Conservation (phyloP, 495 filamentous ascomycete genomes). For the Aspergillus kassunensis region DNA sequence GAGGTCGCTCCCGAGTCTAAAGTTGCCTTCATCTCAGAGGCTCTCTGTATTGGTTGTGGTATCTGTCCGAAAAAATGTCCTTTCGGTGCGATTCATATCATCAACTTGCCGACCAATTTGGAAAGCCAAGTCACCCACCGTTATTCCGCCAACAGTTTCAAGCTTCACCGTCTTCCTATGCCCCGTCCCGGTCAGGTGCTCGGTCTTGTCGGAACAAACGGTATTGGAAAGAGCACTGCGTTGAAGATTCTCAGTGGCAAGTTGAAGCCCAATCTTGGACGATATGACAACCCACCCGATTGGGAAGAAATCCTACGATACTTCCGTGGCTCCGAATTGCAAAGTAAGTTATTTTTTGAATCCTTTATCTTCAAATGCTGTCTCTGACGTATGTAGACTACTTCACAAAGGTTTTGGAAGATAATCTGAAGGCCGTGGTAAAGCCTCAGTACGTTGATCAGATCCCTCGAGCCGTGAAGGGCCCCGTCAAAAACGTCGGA, state of each 20-base stretch:
- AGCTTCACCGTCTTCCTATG: conserved; percentile 93
- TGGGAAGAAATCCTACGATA: conserved; percentile 99
- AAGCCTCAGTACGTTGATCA: conserved; percentile 99
- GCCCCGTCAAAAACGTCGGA: conserved; percentile 69
- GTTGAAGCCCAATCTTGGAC: conserved; percentile 93
- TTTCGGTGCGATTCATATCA: conserved; percentile 98
- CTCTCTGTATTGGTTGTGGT: conserved; percentile 94
- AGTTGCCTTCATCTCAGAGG: conserved; percentile 96
- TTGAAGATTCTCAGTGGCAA: conserved; percentile 98
- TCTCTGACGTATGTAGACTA: conserved; percentile 61
- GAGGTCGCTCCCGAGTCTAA: conserved; percentile 87
- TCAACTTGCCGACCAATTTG: conserved; percentile 98
- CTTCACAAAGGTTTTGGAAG: conserved; percentile 96
- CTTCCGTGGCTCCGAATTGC: conserved; percentile 94
- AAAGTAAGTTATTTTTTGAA: conserved; percentile 64
- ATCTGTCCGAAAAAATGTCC: conserved; percentile 99
- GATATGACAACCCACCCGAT: conserved; percentile 93
- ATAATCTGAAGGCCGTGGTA: conserved; percentile 92
- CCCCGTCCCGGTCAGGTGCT: conserved; percentile 95
- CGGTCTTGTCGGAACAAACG: conserved; percentile 95
- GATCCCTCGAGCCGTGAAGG: conserved; percentile 86
- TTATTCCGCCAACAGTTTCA: conserved; percentile 99
- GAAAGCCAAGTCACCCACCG: conserved; percentile 96
- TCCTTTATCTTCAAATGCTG: not conserved
- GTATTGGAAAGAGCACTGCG: conserved; percentile 98